These are phyloP conservation scores for Daldinia caldariorum DNA, from an alignment of 495 filamentous ascomycete genomes.

Conservation along the genomic window DNA sequence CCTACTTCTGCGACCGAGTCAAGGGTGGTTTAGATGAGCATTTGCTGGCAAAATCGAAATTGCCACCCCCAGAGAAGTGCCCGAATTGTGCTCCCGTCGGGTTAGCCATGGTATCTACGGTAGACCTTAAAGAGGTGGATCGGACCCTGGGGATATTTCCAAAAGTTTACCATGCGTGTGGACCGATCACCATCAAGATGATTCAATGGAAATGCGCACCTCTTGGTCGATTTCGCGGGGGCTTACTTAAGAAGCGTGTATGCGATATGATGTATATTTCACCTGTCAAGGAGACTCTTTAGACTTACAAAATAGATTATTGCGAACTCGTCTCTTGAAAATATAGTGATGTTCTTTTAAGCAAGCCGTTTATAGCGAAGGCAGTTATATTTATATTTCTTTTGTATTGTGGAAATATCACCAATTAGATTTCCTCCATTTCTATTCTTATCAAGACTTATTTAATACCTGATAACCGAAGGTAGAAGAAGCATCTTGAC, in stretches of 20 bases:
- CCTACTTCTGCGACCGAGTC: slow-evolving; percentile 9
- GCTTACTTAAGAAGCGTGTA: slow-evolving; percentile 6
- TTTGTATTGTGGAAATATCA: neutral
- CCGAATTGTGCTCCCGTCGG: slow-evolving; percentile 23
- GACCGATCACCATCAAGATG: slow-evolving; percentile 11
- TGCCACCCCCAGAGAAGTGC: slow-evolving; percentile 10
- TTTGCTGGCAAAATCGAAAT: slow-evolving; percentile 8
- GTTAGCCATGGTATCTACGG: slow-evolving; percentile 5
- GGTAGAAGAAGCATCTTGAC: too few relatives aligned
- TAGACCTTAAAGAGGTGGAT: slow-evolving; percentile 7
- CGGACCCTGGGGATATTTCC: slow-evolving; percentile 5
- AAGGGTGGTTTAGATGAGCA: neutral
- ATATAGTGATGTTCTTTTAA: neutral
- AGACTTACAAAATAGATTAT: slow-evolving; percentile 17
- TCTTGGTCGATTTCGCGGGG: slow-evolving; percentile 12
- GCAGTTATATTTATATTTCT: neutral
- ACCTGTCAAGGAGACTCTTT: neutral
- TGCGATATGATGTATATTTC: slow-evolving; percentile 1
- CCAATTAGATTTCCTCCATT: neutral
- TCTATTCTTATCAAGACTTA: neutral
- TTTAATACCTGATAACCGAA: neutral
- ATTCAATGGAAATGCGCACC: slow-evolving; percentile 17
- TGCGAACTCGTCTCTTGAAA: neutral
- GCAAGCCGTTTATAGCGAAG: neutral
- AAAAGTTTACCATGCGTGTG: slow-evolving; percentile 14